These are phyloP conservation scores for Penicillium cinerascens DNA, from an alignment of 495 filamentous ascomycete species.

Conservation along the genomic window DNA sequence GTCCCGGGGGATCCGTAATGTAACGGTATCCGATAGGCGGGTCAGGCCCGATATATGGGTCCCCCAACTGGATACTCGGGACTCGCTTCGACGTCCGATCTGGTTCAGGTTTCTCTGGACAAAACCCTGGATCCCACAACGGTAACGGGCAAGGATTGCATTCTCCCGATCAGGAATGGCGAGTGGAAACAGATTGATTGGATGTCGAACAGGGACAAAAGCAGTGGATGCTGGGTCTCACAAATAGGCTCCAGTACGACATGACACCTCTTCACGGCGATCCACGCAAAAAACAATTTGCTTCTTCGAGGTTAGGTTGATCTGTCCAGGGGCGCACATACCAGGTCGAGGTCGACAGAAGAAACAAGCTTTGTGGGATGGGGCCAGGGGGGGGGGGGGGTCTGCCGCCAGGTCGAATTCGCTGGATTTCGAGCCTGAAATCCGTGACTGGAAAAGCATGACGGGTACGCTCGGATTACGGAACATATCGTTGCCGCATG, in stretches of 20 bases:
- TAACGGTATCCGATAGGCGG: neutral
- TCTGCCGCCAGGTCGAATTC: neutral
- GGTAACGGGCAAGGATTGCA: neutral
- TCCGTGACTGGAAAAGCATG: neutral
- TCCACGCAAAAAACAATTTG: neutral
- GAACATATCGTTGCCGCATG: constrained; percentile 4
- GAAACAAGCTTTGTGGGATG: constrained; percentile 27
- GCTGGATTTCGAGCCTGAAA: too few species aligned
- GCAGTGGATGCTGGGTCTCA: neutral
- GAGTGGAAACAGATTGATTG: neutral
- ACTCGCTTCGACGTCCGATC: neutral
- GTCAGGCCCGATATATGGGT: neutral
- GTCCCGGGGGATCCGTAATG: neutral
- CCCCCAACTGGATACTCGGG: neutral
- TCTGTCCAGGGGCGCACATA: neutral
- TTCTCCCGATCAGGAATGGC: neutral
- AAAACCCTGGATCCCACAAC: neutral
- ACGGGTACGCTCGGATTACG: neutral
- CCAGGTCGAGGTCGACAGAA: neutral
- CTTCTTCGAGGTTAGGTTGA: constrained; percentile 11
- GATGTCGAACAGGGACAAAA: neutral
- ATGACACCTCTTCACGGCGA: constrained; percentile 3
- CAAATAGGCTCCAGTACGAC: neutral
- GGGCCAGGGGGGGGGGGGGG: constrained; percentile 7
- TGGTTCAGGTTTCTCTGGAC: too few species aligned